Conservation (phyloP, 2,329 filamentous ascomycete genomes). For the Cadophora gregata region DNA sequence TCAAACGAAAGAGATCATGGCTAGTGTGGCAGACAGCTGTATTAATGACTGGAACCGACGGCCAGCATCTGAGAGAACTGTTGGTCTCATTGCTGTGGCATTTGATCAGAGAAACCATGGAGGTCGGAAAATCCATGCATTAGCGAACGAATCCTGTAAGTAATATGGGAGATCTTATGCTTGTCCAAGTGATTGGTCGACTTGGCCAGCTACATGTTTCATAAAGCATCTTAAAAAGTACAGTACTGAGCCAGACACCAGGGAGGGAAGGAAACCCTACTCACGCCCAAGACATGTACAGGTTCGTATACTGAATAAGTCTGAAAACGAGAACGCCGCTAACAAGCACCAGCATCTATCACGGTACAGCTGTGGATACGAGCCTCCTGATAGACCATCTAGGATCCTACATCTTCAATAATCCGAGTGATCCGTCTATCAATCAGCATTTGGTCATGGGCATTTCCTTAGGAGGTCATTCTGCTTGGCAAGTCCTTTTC, state of each 20-base stretch:
- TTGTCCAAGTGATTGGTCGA: not conserved
- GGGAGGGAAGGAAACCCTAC: slow-evolving; percentile 72
- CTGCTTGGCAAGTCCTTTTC: slow-evolving; percentile 83
- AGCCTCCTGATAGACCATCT: slow-evolving; percentile 78
- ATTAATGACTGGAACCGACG: slow-evolving; percentile 71
- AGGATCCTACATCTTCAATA: slow-evolving; percentile 73
- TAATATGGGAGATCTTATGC: not conserved
- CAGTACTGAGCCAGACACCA: not conserved
- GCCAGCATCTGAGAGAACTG: slow-evolving; percentile 43
- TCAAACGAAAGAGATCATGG: slow-evolving; percentile 75
- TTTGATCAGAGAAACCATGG: slow-evolving; percentile 98
- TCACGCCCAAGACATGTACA: slow-evolving; percentile 93
- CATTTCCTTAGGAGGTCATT: slow-evolving; percentile 85
- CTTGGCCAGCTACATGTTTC: not conserved
- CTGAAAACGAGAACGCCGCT: not conserved
- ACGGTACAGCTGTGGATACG: slow-evolving; percentile 76
- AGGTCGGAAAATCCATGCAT: slow-evolving; percentile 66
- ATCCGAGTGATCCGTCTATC: slow-evolving; percentile 49
- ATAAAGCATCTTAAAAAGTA: not conserved
- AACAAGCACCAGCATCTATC: slow-evolving; percentile 9
- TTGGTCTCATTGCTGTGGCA: slow-evolving; percentile 74
- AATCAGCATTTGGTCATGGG: slow-evolving; percentile 78
- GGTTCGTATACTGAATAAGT: slow-evolving; percentile 27
- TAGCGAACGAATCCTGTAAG: slow-evolving; percentile 74
- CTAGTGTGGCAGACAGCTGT: slow-evolving; percentile 70